phyloP scores from a whole-genome alignment of 2,329 filamentous ascomycete species.

The Dactylellina parvicollis region DNA sequence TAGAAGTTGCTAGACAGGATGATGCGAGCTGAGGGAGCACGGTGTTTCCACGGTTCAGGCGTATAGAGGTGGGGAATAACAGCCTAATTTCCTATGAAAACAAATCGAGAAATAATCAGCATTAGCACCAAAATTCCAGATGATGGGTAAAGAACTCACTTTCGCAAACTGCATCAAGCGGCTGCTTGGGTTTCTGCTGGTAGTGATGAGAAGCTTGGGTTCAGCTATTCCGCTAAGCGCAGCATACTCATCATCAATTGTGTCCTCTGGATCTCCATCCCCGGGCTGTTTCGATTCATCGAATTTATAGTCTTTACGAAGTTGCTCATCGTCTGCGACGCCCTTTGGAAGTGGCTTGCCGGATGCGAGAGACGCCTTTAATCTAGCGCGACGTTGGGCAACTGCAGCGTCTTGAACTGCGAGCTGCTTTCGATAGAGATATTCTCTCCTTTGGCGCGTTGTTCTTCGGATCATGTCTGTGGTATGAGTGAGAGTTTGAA shows the following conservation, averaged over 20 bases:
- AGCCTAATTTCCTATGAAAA: slow-evolving; percentile 80
- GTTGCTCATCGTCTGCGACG: slow-evolving; percentile 83
- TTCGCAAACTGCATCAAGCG: slow-evolving; percentile 82
- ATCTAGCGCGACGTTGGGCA: slow-evolving; percentile 85
- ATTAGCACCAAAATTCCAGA: not conserved
- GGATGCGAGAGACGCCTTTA: slow-evolving; percentile 85
- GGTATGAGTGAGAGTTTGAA: not conserved
- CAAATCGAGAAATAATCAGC: not conserved
- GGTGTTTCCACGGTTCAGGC: slow-evolving; percentile 89
- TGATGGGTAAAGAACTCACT: not conserved
- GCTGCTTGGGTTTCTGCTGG: slow-evolving; percentile 85
- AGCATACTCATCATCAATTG: slow-evolving; percentile 88
- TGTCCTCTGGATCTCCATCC: slow-evolving; percentile 73
- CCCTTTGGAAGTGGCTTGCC: slow-evolving; percentile 69
- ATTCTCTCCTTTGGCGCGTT: slow-evolving; percentile 80
- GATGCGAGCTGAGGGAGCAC: slow-evolving; percentile 85
- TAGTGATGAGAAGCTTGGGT: slow-evolving; percentile 87
- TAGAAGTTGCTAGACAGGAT: slow-evolving; percentile 79
- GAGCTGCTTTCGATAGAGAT: slow-evolving; percentile 89
- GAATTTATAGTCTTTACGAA: slow-evolving; percentile 90
- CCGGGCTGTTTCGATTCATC: slow-evolving; percentile 77
- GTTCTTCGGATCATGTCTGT: slow-evolving; percentile 66
- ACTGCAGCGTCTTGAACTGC: slow-evolving; percentile 91
- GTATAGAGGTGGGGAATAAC: slow-evolving; percentile 82
- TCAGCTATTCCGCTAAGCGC: slow-evolving; percentile 91